phyloP scores from a whole-genome alignment of 192 early-diverging fungal genomes.

The Rhizophagus sp. region DNA sequence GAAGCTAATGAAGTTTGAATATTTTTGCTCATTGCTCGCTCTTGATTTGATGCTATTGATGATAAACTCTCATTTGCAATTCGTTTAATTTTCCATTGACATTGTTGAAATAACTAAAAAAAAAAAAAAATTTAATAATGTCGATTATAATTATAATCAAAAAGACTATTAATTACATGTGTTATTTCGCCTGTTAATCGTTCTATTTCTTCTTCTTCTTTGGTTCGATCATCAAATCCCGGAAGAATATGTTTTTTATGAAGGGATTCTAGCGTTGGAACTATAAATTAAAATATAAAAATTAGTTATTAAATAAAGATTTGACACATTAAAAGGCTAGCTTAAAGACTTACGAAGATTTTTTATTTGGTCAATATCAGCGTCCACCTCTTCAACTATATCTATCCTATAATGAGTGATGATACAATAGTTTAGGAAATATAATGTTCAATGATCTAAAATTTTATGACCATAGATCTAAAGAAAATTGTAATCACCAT shows the following conservation, averaged over 20 bases:
- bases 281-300: conserved; percentile 37
- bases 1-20: conserved; percentile 89
- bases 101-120: conserved; percentile 75
- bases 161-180: conserved; percentile 49
- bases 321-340: background rate
- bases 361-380: conserved; percentile 65
- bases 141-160: background rate
- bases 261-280: conserved; percentile 71
- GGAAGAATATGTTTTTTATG: conserved; percentile 90
- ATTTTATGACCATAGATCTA: background rate
- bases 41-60: conserved; percentile 54
- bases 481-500: conserved; percentile 59
- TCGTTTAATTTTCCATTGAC: conserved; percentile 77
- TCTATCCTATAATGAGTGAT: conserved; percentile 67
- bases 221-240: conserved; percentile 88
- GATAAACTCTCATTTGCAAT: conserved; percentile 57
- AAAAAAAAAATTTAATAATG: background rate
- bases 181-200: conserved; percentile 83
- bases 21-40: conserved; percentile 71
- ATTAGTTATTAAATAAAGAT: conserved; percentile 11
- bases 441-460: background rate
- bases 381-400: conserved; percentile 85
- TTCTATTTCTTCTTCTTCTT: conserved; percentile 82
- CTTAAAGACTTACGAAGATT: conserved; percentile 51
- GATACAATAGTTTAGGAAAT: background rate